Base-by-base conservation (phyloP, 1,139 yeast genomes). In the Saccharomycopsis hybrid region DNA sequence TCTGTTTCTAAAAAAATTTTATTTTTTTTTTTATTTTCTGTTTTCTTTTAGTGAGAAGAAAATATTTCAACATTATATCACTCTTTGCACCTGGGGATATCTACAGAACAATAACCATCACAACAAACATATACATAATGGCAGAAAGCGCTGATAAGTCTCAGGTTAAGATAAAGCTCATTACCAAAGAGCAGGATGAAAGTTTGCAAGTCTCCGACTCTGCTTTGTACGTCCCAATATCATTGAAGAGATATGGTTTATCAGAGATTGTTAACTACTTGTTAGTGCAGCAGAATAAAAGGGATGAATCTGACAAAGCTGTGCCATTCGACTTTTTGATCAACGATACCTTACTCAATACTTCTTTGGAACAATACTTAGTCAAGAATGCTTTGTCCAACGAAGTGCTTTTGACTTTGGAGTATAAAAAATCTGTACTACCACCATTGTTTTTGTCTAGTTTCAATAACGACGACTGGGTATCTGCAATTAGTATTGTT, bases 181-280 rank as follows among this genome's bases (percentile, higher is more conserved):
- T 85, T 70, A 90, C 97, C 43, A 78, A 92, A 58, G 97, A 90
- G 60, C 82, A 79, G 56, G 95, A 87, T 57, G 82, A 84, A 56
- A 64, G 77, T 25, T 63, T 85, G 48, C 82, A 78, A 48, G 87
- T 88, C 3, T 77, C 85, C n/a, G 95, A 88, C 51, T 78, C 85
- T 41, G 95, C 96, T 7, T 73, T 90, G 52, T 86, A 76, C 62
- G 97, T 89, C 13, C 98, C 98, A 24, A 85, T 85, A 32, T 70
- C 84, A 2, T 74, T 92, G 60, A 89, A 86, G 60, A 77, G 97
- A 65, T 90, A 80, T 64, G 98, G 99, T 49, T 76, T 92, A 46
- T 88, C 96, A 1, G 97, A 92, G 67, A 82, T 92, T 63, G 96
- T 92, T 37, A 94, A 92, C 68, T 97, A 90, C 69, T 74, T 92